Evolutionary conservation across 805 yeast genomes (phyloP).

Genomic region (Clavispora phyllophila): DNA sequence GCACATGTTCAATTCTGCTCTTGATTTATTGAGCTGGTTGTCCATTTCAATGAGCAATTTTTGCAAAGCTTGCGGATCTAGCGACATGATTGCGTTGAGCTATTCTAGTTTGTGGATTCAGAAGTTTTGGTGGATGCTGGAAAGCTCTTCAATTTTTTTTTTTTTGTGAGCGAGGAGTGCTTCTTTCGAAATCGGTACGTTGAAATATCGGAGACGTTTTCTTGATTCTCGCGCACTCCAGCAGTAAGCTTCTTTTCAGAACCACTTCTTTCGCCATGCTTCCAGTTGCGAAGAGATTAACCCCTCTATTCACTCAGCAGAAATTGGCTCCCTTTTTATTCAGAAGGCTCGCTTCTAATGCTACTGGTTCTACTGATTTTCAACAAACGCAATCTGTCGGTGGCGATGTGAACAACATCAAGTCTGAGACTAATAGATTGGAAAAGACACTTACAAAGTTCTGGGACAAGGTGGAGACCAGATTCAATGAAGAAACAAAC

Average conservation of each 20-base stretch:
- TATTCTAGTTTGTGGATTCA: background rate
- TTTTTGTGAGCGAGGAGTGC: background rate
- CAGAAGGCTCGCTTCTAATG: background rate
- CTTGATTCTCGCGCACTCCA: background rate
- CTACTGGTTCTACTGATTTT: background rate
- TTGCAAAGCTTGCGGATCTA: slow-evolving; percentile 44
- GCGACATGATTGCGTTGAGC: slow-evolving; percentile 27
- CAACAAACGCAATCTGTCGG: slow-evolving; percentile 34
- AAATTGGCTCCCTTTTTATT: background rate
- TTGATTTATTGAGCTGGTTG: slow-evolving; percentile 53
- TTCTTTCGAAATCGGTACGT: background rate
- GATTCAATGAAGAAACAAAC: slow-evolving; percentile 20
- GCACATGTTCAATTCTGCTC: slow-evolving; percentile 55
- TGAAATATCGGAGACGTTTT: background rate
- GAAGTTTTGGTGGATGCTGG: background rate
- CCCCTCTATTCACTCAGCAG: background rate
- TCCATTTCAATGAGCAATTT: slow-evolving; percentile 64
- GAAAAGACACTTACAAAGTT: slow-evolving; percentile 67
- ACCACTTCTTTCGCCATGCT: background rate
- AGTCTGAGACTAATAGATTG: slow-evolving; percentile 63
- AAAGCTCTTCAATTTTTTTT: background rate
- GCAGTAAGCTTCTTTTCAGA: background rate
- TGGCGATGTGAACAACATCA: slow-evolving; percentile 33
- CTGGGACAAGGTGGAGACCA: slow-evolving; percentile 71
- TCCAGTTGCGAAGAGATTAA: background rate